Evolutionary conservation across 2,329 filamentous ascomycete species (phyloP).

Genomic region (Fusarium lateritium): DNA sequence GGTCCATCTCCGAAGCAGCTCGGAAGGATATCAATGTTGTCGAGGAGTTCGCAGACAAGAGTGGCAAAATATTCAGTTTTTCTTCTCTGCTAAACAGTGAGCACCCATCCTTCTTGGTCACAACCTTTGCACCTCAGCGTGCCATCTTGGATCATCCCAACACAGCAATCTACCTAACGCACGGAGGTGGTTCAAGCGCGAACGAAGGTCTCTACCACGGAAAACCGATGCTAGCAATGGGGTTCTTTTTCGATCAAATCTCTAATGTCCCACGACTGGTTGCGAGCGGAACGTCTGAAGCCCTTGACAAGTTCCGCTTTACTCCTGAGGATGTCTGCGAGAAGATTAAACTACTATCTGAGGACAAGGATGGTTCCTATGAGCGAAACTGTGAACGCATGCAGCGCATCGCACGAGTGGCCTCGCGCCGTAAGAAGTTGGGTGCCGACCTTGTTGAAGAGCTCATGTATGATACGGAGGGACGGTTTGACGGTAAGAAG

Average conservation of each 20-base stretch:
- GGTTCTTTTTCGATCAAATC: conserved; percentile 59
- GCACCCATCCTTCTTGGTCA: neutral
- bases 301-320: conserved; percentile 53
- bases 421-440: conserved; percentile 54
- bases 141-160: conserved; percentile 54
- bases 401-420: conserved; percentile 55
- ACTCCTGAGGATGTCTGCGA: neutral
- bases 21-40: conserved; percentile 36
- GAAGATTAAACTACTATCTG: conserved; percentile 21
- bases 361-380: conserved; percentile 50
- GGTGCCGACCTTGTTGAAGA: conserved; percentile 59
- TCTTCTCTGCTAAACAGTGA: conserved; percentile 34
- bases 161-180: conserved; percentile 56
- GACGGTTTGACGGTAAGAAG: conserved; percentile 25
- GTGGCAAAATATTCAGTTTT: conserved; percentile 43
- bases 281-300: conserved; percentile 52
- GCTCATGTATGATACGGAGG: conserved; percentile 55
- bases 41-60: neutral
- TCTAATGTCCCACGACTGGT: conserved; percentile 54
- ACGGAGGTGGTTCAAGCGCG: conserved; percentile 57
- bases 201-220: conserved; percentile 59
- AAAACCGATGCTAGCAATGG: conserved; percentile 53
- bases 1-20: conserved; percentile 49
- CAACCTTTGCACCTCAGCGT: conserved; percentile 57
- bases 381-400: conserved; percentile 53